Base-by-base conservation (phyloP, 257 asterid species). In the Fraxinus americana region DNA sequence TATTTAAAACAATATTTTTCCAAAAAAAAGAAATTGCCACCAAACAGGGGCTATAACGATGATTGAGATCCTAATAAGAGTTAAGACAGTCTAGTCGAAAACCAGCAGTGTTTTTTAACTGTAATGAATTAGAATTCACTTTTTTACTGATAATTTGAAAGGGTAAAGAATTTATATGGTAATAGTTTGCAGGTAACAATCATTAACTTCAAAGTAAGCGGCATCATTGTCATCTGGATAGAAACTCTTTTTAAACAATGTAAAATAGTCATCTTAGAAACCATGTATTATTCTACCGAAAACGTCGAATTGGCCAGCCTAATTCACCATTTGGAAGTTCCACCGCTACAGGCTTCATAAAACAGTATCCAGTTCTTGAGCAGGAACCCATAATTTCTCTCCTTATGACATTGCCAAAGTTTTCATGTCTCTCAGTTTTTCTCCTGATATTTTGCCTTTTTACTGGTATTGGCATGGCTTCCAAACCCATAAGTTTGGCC, bases 401-500 rank as follows among this genome's bases (percentile, higher is more conserved):
- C n/a, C 76, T 59, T 50, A 23, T 50, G 21, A 75, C 67, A 0
- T 61, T 17, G 35, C 77, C 74, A 70, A 67, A 72, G 14, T 5
- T 29, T 71, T 77, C 86, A 4, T 71, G 75, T 74, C 75, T 86
- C 70, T 85, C 89, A 16, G 77, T 86, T 70, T 84, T 84, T 73
- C 81, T 82, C 50, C 86, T 83, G 23, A 79, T 79, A 72, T 87
- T 85, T 77, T 86, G 94, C 72, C 76, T 83, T 89, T 77, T 89
- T 61, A 82, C 72, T 38, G 97, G 96, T 34, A 90, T 66, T 14
- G 98, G 99, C 82, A 92, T 86, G 2, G 95, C 96, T 3, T 96
- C 99, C 1, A 96, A 88, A 19, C 99, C 99, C 99, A 96, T 96
- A 67, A 96, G 82, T 81, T 81, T 92, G 25, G 95, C 97, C 73